A percentile compares a stretch with the other conserved stretches of the same genome.
Evolutionary conservation across 2,329 filamentous ascomycete genomes (phyloP).

Genomic region (Nigrospora oryzae): DNA sequence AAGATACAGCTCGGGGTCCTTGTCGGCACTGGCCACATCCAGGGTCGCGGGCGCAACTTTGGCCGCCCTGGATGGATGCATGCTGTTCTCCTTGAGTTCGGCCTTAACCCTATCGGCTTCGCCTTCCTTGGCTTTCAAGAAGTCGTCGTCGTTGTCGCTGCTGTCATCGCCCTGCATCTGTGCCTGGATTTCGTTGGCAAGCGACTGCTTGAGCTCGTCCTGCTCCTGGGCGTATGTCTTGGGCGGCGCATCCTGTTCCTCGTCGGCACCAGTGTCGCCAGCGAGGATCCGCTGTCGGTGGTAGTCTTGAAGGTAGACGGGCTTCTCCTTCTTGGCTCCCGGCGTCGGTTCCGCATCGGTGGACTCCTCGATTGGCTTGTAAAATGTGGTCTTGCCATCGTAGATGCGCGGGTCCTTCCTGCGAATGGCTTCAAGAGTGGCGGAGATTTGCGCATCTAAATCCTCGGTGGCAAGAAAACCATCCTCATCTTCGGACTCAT

Average conservation of each 20-base stretch:
- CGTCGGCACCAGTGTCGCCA: slow-evolving; percentile 55
- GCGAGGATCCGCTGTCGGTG: slow-evolving; percentile 83
- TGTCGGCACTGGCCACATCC: slow-evolving; percentile 70
- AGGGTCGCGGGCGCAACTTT: slow-evolving; percentile 43
- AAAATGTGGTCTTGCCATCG: slow-evolving; percentile 73
- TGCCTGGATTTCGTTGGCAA: slow-evolving; percentile 75
- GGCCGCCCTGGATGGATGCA: slow-evolving; percentile 47
- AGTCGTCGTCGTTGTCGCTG: slow-evolving; percentile 57
- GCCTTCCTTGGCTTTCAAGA: slow-evolving; percentile 61
- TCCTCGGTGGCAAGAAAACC: slow-evolving; percentile 79
- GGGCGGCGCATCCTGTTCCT: slow-evolving; percentile 42
- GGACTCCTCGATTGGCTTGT: slow-evolving; percentile 51
- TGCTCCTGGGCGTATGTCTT: slow-evolving; percentile 85
- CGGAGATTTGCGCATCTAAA: slow-evolving; percentile 79
- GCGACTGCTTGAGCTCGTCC: slow-evolving; percentile 66
- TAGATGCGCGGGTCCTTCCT: slow-evolving; percentile 89
- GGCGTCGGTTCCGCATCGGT: slow-evolving; percentile 14
- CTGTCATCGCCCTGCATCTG: slow-evolving; percentile 41
- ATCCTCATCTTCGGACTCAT: slow-evolving; percentile 84
- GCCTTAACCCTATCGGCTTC: slow-evolving; percentile 15
- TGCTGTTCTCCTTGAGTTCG: slow-evolving; percentile 25
- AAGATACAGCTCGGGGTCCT: slow-evolving; percentile 86
- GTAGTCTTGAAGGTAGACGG: slow-evolving; percentile 81
- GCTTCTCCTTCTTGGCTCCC: slow-evolving; percentile 62
- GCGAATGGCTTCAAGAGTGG: slow-evolving; percentile 78